Evolutionary conservation across 371 early-diverging fungal species (phyloP).

Genomic region (Syncephalis plumigaleata): DNA sequence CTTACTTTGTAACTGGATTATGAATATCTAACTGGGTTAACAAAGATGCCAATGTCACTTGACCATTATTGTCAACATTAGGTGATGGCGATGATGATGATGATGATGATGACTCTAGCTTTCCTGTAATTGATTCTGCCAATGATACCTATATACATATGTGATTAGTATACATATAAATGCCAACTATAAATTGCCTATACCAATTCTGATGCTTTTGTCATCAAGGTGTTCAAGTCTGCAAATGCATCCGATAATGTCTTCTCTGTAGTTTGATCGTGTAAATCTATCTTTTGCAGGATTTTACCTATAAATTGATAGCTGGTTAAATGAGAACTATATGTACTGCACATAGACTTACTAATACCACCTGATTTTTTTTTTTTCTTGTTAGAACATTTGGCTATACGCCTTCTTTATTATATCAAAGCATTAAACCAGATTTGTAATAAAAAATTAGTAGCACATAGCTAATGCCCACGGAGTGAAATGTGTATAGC

Average conservation of each 20-base stretch:
- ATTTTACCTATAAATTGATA: conserved; percentile 40
- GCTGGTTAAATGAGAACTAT: neutral
- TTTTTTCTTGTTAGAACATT: no score
- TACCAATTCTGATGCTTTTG: conserved; percentile 77
- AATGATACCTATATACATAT: conserved; percentile 23
- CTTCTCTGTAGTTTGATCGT: conserved; percentile 36
- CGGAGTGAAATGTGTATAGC: no score
- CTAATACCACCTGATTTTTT: conserved; percentile 1
- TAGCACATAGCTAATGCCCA: no score
- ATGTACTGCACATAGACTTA: neutral
- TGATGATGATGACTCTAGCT: conserved; percentile 26
- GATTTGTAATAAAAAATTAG: no score
- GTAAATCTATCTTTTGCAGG: conserved; percentile 42
- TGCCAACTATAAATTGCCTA: conserved; percentile 16
- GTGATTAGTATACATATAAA: conserved; percentile 7
- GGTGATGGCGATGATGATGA: no score
- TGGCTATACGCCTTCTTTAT: no score
- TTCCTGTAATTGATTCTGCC: conserved; percentile 54
- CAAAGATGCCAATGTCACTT: conserved; percentile 46
- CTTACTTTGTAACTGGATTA: conserved; percentile 53
- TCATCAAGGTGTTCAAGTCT: conserved; percentile 70
- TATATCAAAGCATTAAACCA: no score
- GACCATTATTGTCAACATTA: conserved; percentile 7
- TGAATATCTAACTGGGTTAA: conserved; percentile 68
- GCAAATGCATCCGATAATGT: conserved; percentile 64